Base-by-base conservation (phyloP, 129 eudicot genomes). In the Centella asiatica region DNA sequence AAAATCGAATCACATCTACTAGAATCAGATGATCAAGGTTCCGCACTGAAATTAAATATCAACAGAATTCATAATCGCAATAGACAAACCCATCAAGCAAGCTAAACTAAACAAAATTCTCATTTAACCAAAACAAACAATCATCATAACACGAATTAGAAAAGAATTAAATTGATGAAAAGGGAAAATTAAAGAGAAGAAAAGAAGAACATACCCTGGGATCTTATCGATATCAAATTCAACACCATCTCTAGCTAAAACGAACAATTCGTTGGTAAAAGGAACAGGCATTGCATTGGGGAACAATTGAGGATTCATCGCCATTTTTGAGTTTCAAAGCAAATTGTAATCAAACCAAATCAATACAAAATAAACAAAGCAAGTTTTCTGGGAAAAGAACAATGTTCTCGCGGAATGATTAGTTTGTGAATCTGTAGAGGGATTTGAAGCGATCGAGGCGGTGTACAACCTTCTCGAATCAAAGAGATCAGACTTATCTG, bases 201-300 rank as follows among this genome's bases (percentile, higher is more conserved):
- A 10, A 44, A 20, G 4, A 45, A 46, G 48, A 29, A 53, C 25
- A 55, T 20, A 86, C 95, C 95, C 94, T 29, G 89, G 87, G 80
- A 90, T 81, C 75, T 90, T 90, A 81, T 90, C 94, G 33, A 90
- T 71, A 77, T 90, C 90, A 67, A 90, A 90, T 14, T 90, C 97
- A 26, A 90, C 87, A 47, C 94, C 97, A 33, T 90, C 97, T 75
- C 97, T 81, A 2, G 87, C 89, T 68, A 90, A 79, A 49, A 90
- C 90, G 64, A 86, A 87, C 85, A 87, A 66, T 79, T 90, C 97
- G 76, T 80, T 81, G 63, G 77, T 74, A 70, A 90, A 90, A 2
- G 97, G 94, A 31, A 90, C 97, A 28, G 97, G 97, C 94, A 86
- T 74, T 31, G 87, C 97, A 51, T 90, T 81, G 0, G 70, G 80